Percentiles rank a stretch among this genome's conserved stretches.
phyloP scores from a whole-genome alignment of 345 rosid species.

The Isatis tinctoria region DNA sequence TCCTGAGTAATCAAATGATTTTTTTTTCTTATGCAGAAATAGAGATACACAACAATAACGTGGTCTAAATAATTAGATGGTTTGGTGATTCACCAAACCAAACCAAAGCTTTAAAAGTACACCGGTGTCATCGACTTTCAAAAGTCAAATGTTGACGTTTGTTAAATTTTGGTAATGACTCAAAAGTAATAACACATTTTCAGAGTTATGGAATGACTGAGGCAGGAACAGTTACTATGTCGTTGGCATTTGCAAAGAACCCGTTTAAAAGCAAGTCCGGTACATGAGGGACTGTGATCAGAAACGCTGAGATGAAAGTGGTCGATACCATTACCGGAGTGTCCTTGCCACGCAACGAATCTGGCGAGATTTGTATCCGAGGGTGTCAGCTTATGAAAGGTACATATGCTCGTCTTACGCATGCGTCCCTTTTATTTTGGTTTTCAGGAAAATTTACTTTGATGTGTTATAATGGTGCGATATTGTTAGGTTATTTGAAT shows the following conservation, averaged over 20 bases:
- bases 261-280: constrained; percentile 69
- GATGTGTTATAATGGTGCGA: neutral
- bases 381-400: constrained; percentile 93
- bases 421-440: too few species aligned
- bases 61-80: too few species aligned
- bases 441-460: neutral
- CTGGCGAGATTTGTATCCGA: constrained; percentile 83
- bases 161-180: neutral
- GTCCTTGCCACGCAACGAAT: constrained; percentile 51
- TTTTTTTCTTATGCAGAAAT: too few species aligned
- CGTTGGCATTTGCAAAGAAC: constrained; percentile 70
- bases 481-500: constrained; percentile 40
- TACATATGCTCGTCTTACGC: constrained; percentile 20
- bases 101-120: too few species aligned
- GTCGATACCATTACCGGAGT: constrained; percentile 61
- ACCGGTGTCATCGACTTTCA: too few species aligned
- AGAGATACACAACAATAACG: too few species aligned
- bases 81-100: too few species aligned
- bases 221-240: constrained; percentile 87
- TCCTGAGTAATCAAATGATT: too few species aligned
- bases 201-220: constrained; percentile 98
- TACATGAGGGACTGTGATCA: constrained; percentile 73
- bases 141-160: constrained; percentile 39
- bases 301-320: too few species aligned
- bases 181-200: neutral